phyloP scores from a whole-genome alignment of 306 rosid genomes.

The Comarum palustre region DNA sequence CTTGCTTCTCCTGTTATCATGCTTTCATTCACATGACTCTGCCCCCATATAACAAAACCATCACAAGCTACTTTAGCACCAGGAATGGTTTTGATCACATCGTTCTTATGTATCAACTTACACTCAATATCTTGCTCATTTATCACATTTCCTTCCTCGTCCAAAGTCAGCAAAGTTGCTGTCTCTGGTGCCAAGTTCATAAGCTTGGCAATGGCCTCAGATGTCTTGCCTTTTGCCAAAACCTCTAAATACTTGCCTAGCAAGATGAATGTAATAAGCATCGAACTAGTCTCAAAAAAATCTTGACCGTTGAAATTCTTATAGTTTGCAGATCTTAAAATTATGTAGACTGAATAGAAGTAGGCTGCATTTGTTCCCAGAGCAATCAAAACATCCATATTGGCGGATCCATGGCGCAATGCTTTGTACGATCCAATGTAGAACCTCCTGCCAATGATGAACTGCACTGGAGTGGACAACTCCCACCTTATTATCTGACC shows the following conservation, averaged over 20 bases:
- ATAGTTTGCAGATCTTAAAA: constrained; percentile 54
- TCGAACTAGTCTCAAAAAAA: constrained; percentile 83
- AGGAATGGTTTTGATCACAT: constrained; percentile 60
- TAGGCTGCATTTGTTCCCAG: constrained; percentile 89
- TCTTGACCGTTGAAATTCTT: constrained; percentile 56
- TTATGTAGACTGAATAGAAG: constrained; percentile 69
- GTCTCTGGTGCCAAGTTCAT: constrained; percentile 70
- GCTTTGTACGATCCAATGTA: constrained; percentile 69
- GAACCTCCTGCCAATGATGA: constrained; percentile 66
- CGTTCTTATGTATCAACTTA: constrained; percentile 62
- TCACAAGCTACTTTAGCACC: constrained; percentile 76
- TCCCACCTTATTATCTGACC: constrained; percentile 68
- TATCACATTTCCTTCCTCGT: constrained; percentile 44
- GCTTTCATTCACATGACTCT: constrained; percentile 78
- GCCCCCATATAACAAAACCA: constrained; percentile 68
- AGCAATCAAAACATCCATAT: constrained; percentile 81
- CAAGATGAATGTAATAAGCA: constrained; percentile 74
- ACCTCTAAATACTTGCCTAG: constrained; percentile 82
- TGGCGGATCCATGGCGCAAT: constrained; percentile 57
- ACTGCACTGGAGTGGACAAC: constrained; percentile 67
- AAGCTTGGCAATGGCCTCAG: constrained; percentile 84
- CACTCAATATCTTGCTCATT: constrained; percentile 58
- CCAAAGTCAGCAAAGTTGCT: constrained; percentile 47
- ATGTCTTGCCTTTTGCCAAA: constrained; percentile 77
- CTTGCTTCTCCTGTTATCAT: constrained; percentile 84